These are phyloP conservation scores for Dactylellina parvicollis DNA, from an alignment of 2,329 filamentous ascomycete species.

Conservation along the genomic window DNA sequence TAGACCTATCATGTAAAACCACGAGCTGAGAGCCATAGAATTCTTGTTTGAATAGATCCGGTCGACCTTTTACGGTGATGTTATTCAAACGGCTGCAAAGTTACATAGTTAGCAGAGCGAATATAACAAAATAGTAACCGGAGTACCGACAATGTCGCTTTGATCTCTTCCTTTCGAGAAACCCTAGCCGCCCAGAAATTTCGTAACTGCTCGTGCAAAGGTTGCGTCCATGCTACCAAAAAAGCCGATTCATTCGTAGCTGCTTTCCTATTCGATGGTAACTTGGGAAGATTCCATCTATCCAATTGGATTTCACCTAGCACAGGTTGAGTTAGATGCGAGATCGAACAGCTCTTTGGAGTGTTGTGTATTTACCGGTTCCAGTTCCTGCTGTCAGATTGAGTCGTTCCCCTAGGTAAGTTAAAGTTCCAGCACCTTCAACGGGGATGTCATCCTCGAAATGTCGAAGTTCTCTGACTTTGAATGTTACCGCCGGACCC, in stretches of 20 bases:
- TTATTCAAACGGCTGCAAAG: constrained; percentile 36
- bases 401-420: constrained; percentile 43
- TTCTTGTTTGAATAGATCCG: constrained; percentile 43
- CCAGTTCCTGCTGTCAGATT: constrained; percentile 33
- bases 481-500: constrained; percentile 42
- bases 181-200: constrained; percentile 47
- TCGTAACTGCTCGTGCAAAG: constrained; percentile 46
- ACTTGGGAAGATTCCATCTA: constrained; percentile 45
- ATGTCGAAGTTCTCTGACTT: constrained; percentile 44
- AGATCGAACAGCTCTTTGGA: too few species aligned
- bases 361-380: constrained; percentile 11
- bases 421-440: constrained; percentile 38
- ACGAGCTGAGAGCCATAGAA: constrained; percentile 42
- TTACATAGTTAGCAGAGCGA: background rate
- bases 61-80: constrained; percentile 29
- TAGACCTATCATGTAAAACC: constrained; percentile 39
- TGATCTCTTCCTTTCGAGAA: constrained; percentile 39
- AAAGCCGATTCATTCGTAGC: constrained; percentile 47
- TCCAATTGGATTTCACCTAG: constrained; percentile 42
- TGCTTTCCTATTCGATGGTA: constrained; percentile 22
- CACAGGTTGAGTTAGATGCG: background rate
- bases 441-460: constrained; percentile 35
- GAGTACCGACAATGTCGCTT: constrained; percentile 30
- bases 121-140: background rate
- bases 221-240: constrained; percentile 45